Evolutionary conservation across 192 early-diverging fungal genomes (phyloP), one percentile per base, ranked within the genome.

Genomic region (Phlyctochytrium planicorne): DNA sequence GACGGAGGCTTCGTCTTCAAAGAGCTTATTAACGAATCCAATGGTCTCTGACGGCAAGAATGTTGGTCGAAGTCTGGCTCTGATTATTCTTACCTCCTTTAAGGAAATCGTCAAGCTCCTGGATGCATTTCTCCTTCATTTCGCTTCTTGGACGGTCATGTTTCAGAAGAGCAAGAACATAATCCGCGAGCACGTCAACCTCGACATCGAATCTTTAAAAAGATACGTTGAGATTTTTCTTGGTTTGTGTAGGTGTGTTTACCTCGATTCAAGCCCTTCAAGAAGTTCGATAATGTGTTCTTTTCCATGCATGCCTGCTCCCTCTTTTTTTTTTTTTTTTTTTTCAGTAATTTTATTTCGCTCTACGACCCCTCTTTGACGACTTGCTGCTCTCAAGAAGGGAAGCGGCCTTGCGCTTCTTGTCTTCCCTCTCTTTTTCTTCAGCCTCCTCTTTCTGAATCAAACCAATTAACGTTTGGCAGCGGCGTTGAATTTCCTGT

Each of bases 71-170:
- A n/a, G 3, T 34, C 30, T 52, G 31, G 55, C 24, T 36, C 61
- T 24, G 12, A 33, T 61, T 14, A 30, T 73, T 30, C 16, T n/a
- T 81, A 92, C 92, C 81, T 69, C 85, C 73, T 60, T 79, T 77
- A 62, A 94, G 73, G 79, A 94, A 94, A 60, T 93, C 92, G 24
- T 87, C 85, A 2, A 94, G 77, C 59, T 93, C 88, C 32, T 82
- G 78, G 17, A 79, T 65, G 59, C 84, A 85, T 1, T 83, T 67
- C 20, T 67, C 63, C 60, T 80, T 84, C n/a, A 93, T 68, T 20
- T 86, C 90, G 1, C 67, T 65, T 50, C 87, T 81, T n/a, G n/a
- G n/a, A n/a, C n/a, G n/a, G 47, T 91, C 85, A 47, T 90, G 88
- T 32, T 79, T 81, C n/a, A 94, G 69, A 20, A 94, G 73, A 2